Conservation (phyloP, 1,284 basidiomycete genomes). For the Cutaneotrichosporon sp. region DNA sequence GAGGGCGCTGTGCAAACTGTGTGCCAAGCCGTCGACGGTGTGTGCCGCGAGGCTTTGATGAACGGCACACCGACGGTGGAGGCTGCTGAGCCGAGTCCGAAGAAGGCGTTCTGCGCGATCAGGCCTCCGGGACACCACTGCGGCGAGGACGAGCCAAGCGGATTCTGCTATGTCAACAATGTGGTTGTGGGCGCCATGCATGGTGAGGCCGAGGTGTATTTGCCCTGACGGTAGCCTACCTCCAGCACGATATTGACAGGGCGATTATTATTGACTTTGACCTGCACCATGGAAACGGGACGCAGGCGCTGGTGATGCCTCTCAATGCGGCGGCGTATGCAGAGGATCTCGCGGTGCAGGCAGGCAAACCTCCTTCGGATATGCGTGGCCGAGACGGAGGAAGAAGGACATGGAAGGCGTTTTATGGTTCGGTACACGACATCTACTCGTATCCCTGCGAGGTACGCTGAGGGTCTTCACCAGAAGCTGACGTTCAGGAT, state of each 20-base stretch:
- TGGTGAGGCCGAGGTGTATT: constrained; percentile 52
- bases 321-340: constrained; percentile 83
- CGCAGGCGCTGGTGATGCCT: constrained; percentile 83
- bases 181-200: constrained; percentile 85
- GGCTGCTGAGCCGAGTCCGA: constrained; percentile 12
- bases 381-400: constrained; percentile 43
- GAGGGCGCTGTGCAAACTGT: constrained; percentile 55
- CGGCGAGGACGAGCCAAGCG: constrained; percentile 67
- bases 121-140: constrained; percentile 90
- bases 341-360: constrained; percentile 56
- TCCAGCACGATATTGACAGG: constrained; percentile 70
- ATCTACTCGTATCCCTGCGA: constrained; percentile 86
- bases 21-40: constrained; percentile 73
- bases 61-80: background rate
- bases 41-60: constrained; percentile 21
- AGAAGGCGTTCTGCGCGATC: constrained; percentile 72
- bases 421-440: constrained; percentile 86
- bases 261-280: constrained; percentile 90
- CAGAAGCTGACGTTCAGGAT: constrained; percentile 55
- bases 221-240: constrained; percentile 58
- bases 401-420: constrained; percentile 61
- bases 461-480: constrained; percentile 48
- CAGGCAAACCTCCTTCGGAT: constrained; percentile 42
- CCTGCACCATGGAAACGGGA: constrained; percentile 92
- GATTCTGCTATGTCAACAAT: constrained; percentile 91